Conservation (phyloP, 805 yeast genomes). For the Cyberlindnera lachancei region DNA sequence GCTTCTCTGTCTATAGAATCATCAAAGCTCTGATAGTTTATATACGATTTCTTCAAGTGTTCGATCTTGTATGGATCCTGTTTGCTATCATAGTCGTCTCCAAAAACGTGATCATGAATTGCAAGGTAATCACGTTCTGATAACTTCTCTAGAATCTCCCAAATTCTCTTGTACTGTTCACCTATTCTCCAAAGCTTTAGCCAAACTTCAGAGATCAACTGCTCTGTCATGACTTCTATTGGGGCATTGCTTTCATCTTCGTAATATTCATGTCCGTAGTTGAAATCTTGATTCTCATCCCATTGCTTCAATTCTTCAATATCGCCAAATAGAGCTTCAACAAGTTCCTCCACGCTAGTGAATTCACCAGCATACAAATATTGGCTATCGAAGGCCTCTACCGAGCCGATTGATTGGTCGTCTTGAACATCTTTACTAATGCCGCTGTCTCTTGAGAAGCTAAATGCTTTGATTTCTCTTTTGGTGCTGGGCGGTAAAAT, state of each 20-base stretch:
- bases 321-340: conserved; percentile 9
- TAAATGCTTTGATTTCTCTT: too few species aligned
- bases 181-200: conserved; percentile 3
- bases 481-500: not conserved
- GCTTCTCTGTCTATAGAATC: not conserved
- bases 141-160: conserved; percentile 11
- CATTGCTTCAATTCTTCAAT: conserved; percentile 6
- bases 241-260: conserved; percentile 7
- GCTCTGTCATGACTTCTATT: conserved; percentile 7
- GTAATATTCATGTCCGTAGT: conserved; percentile 4
- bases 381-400: not conserved
- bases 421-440: too few species aligned
- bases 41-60: not conserved
- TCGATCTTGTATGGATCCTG: conserved; percentile 1
- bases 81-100: not conserved
- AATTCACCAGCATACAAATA: conserved; percentile 10
- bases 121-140: conserved; percentile 14
- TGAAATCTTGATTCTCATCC: conserved; percentile 5
- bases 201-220: conserved; percentile 7
- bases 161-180: conserved; percentile 6
- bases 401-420: too few species aligned
- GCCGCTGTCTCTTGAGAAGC: too few species aligned
- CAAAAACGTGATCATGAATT: conserved; percentile 4
- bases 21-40: conserved; percentile 1
- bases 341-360: conserved; percentile 9